phyloP scores from a whole-genome alignment of 805 yeast genomes.

The Torulaspora indica region DNA sequence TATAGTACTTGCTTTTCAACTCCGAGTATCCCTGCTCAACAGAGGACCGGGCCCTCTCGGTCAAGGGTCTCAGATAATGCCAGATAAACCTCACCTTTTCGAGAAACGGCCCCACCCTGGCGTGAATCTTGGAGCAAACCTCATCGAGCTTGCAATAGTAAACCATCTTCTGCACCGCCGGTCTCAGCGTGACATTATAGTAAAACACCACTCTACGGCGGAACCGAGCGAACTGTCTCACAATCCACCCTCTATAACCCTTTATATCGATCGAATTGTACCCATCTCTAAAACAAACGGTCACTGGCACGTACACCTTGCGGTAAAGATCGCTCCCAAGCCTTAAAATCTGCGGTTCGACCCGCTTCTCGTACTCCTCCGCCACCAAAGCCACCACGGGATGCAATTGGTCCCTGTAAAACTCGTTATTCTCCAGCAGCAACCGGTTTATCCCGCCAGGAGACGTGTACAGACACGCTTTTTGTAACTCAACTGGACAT shows the following conservation, averaged over 20 bases:
- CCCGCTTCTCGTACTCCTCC: slow-evolving; percentile 7
- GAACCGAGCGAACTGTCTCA: neutral
- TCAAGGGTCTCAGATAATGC: slow-evolving; percentile 12
- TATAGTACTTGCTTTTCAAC: slow-evolving; percentile 4
- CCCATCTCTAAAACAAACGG: neutral
- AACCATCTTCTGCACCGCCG: slow-evolving; percentile 7
- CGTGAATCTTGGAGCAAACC: slow-evolving; percentile 8
- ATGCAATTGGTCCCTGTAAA: slow-evolving; percentile 17
- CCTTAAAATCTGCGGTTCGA: slow-evolving; percentile 9
- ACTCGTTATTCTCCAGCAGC: slow-evolving; percentile 10
- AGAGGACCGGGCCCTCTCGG: slow-evolving; percentile 8
- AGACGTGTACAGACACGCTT: slow-evolving; percentile 21
- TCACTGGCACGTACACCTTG: slow-evolving; percentile 8
- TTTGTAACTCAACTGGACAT: slow-evolving; percentile 19
- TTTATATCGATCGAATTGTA: slow-evolving; percentile 5
- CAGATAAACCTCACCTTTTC: slow-evolving; percentile 12
- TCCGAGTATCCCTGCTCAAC: slow-evolving; percentile 6
- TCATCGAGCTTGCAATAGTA: slow-evolving; percentile 9
- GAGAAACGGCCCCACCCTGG: slow-evolving; percentile 13
- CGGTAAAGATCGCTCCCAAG: slow-evolving; percentile 9
- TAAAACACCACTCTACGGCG: slow-evolving; percentile 11
- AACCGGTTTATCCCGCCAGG: slow-evolving; percentile 19
- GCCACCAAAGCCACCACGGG: slow-evolving; percentile 13
- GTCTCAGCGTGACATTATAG: slow-evolving; percentile 13
- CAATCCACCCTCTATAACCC: slow-evolving; percentile 7